Base-by-base conservation (phyloP, 2,329 filamentous ascomycete genomes). In the Keithomyces neogunnii region DNA sequence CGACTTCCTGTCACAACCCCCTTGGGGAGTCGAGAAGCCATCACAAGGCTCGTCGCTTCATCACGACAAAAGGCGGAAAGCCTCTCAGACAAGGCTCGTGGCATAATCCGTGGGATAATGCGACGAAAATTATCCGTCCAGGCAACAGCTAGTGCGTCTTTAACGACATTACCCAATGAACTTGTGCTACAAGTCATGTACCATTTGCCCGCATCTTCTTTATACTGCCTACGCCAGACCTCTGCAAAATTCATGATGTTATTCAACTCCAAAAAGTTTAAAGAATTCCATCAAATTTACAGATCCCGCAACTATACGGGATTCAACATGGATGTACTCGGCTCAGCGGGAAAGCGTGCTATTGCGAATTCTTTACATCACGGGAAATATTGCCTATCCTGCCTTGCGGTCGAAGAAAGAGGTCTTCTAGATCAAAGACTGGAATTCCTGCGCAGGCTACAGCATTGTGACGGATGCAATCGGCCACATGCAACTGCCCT, bases 211-310 rank as follows among this genome's bases (percentile, higher is more conserved):
- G 45, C 45, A 11, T 2, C 45, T 10, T 47, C 45, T 2, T 47
- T 47, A 31, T 47, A 47, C 11, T 47, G 45, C 45, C 45, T 47
- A 3, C 45, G 45, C 30, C 45, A 47, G 45, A 47, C 45, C n/a
- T 47, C 45, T 8, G 7, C 8, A 1, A 35, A n/a, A 9, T 47
- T 47, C 9, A 47, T 33, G 31, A 2, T 10, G 1, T 13, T 33
- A 1, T 47, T 47, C 11, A 30, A 1, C 5, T 3, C 9, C 6
- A 19, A 35, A 3, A 5, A 47, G 2, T 30, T 44, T 30, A 0
- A 44, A 10, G 0, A 13, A 2, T 44, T 42, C 26, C 39, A 44
- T 30, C 40, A 44, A 9, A 28, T 1, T 26, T 26, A 26, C 5
- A 5, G 5, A 49, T 10, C 19, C 5, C 8, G 10, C 13, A 39